Evolutionary conservation across 129 eudicot genomes (phyloP).

Genomic region (Silybum marianum): DNA sequence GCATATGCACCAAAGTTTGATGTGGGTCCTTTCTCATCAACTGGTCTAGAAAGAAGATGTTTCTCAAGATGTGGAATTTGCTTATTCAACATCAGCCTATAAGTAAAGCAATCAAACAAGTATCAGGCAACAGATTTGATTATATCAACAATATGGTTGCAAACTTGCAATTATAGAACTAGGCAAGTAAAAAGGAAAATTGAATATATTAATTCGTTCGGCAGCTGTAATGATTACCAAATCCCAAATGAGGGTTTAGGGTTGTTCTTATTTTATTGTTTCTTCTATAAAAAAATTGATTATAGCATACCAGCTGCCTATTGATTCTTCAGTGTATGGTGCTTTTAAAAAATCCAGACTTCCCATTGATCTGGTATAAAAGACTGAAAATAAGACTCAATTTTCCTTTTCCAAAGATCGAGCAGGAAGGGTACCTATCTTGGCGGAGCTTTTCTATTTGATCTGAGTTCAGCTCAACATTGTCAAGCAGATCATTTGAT

Average conservation of each 20-base stretch:
- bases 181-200: conserved; percentile 1
- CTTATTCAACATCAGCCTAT: conserved; percentile 78
- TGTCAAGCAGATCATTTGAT: conserved; percentile 94
- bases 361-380: conserved; percentile 6
- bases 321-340: neutral
- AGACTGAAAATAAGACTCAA: conserved; percentile 2
- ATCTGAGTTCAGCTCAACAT: conserved; percentile 54
- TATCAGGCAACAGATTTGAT: conserved; percentile 19
- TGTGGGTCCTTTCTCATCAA: conserved; percentile 49
- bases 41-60: conserved; percentile 47
- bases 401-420: conserved; percentile 8
- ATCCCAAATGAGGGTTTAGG: neutral
- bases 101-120: conserved; percentile 13
- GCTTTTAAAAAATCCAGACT: neutral
- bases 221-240: conserved; percentile 1
- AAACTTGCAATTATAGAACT: neutral
- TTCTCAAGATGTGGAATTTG: conserved; percentile 86
- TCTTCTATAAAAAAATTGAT: neutral
- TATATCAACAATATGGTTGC: neutral
- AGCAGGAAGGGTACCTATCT: conserved; percentile 63
- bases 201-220: neutral
- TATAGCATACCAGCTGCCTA: neutral
- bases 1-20: conserved; percentile 70
- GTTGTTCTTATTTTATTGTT: conserved; percentile 5
- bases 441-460: conserved; percentile 76